phyloP scores from a whole-genome alignment of 768 basidiomycete species.

The Mycena galericulata region DNA sequence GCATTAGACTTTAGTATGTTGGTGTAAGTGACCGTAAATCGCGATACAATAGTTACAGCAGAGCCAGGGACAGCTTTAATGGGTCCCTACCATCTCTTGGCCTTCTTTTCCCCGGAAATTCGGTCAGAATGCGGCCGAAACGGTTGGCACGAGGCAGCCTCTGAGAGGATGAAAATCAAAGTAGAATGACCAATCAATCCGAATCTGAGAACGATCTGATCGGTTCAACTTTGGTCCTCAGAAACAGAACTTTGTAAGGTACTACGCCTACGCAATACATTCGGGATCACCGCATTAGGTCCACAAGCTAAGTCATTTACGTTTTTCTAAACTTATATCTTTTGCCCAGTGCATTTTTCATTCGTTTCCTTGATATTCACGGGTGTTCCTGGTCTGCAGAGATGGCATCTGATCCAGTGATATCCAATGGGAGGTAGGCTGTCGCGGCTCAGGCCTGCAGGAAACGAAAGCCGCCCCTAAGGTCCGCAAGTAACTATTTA shows the following conservation, averaged over 20 bases:
- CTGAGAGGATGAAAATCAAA: neutral
- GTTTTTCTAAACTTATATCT: neutral
- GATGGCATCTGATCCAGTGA: too few relatives aligned
- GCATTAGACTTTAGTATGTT: slow-evolving; percentile 29
- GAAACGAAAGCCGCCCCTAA: neutral
- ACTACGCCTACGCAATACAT: neutral
- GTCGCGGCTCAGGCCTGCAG: too few relatives aligned
- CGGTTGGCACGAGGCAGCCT: neutral
- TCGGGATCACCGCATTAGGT: slow-evolving; percentile 12
- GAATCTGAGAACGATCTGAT: slow-evolving; percentile 13
- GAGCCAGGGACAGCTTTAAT: neutral
- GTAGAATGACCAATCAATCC: neutral
- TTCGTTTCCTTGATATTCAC: too few relatives aligned
- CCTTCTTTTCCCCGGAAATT: neutral
- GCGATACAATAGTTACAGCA: slow-evolving; percentile 9
- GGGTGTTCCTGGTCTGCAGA: too few relatives aligned
- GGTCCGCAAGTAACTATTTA: too few relatives aligned
- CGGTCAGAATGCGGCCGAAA: neutral
- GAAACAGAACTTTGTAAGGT: slow-evolving; percentile 18
- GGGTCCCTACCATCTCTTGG: neutral
- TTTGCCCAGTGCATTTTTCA: too few relatives aligned
- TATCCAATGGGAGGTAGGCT: too few relatives aligned
- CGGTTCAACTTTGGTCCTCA: neutral
- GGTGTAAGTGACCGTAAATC: slow-evolving; percentile 18
- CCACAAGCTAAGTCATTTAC: neutral